Conservation (phyloP, 2,329 filamentous ascomycete genomes). For the Fonsecaea monophora region DNA sequence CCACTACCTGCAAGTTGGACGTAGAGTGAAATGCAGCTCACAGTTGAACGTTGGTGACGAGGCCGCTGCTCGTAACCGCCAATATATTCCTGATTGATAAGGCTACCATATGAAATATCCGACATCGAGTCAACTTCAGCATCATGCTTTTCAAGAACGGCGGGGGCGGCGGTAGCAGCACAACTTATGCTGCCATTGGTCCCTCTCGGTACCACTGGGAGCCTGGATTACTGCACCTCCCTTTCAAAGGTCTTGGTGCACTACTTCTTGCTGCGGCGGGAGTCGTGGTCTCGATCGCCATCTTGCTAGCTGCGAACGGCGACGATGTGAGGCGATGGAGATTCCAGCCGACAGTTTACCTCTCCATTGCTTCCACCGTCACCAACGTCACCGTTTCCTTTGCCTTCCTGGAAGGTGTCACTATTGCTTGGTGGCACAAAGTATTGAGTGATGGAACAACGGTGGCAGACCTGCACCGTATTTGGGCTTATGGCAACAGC, state of each 20-base stretch:
- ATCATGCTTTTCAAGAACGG: not conserved
- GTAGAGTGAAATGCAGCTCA: too few species aligned
- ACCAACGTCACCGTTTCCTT: slow-evolving; percentile 28
- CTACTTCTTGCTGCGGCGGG: slow-evolving; percentile 12
- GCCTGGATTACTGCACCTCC: not conserved
- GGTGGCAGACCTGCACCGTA: slow-evolving; percentile 32
- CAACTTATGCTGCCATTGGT: slow-evolving; percentile 1
- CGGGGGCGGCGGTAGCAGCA: not conserved
- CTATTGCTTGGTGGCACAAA: slow-evolving; percentile 31
- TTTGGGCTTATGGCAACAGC: slow-evolving; percentile 33
- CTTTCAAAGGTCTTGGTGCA: slow-evolving; percentile 6
- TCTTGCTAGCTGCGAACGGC: slow-evolving; percentile 12
- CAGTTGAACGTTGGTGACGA: not conserved
- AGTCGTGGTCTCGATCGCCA: slow-evolving; percentile 21
- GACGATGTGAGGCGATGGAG: slow-evolving; percentile 15
- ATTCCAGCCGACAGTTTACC: slow-evolving; percentile 32
- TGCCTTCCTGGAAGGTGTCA: slow-evolving; percentile 27
- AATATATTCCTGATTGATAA: not conserved
- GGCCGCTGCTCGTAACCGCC: not conserved
- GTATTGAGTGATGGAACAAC: slow-evolving; percentile 18
- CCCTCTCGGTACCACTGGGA: not conserved
- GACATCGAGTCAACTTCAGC: not conserved
- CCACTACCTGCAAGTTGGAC: too few species aligned
- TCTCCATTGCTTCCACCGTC: slow-evolving; percentile 31
- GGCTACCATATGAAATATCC: not conserved